These are phyloP conservation scores for Friedmanniomyces endolithicus DNA, from an alignment of 495 filamentous ascomycete species.

Conservation along the genomic window DNA sequence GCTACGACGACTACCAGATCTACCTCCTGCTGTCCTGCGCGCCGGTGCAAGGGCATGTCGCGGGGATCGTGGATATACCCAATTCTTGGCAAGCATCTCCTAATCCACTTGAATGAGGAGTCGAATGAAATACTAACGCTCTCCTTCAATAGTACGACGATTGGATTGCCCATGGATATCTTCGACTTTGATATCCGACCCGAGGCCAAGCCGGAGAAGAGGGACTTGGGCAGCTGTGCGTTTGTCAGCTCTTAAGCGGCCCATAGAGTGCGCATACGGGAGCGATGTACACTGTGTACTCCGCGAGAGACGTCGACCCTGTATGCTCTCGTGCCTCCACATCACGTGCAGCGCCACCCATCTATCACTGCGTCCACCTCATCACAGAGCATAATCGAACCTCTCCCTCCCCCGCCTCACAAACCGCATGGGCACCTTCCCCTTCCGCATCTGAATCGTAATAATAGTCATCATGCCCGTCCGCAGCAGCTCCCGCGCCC, in stretches of 20 bases:
- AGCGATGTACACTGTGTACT: no score
- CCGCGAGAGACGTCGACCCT: no score
- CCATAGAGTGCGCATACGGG: no score
- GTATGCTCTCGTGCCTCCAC: no score
- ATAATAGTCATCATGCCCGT: conserved; percentile 40
- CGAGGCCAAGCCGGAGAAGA: conserved; percentile 44
- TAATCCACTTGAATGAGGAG: no score
- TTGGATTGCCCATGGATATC: conserved; percentile 87
- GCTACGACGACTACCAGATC: conserved; percentile 65
- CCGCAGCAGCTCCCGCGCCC: conserved; percentile 35
- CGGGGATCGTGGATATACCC: conserved; percentile 81
- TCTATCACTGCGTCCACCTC: not conserved
- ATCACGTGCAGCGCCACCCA: no score
- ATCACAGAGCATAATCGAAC: conserved; percentile 33
- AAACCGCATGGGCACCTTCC: conserved; percentile 47
- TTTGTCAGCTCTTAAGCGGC: conserved; percentile 48
- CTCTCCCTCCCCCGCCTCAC: conserved; percentile 51
- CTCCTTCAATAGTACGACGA: no score
- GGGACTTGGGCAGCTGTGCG: conserved; percentile 68
- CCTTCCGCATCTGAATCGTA: conserved; percentile 50
- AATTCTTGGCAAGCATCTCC: no score
- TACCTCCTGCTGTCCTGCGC: conserved; percentile 84
- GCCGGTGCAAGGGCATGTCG: conserved; percentile 83
- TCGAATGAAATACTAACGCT: no score
- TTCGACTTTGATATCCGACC: conserved; percentile 90